Percentiles rank a stretch among this genome's conserved stretches.
Conservation (phyloP, 768 basidiomycete species). For the Daedaleopsis sinensis region DNA sequence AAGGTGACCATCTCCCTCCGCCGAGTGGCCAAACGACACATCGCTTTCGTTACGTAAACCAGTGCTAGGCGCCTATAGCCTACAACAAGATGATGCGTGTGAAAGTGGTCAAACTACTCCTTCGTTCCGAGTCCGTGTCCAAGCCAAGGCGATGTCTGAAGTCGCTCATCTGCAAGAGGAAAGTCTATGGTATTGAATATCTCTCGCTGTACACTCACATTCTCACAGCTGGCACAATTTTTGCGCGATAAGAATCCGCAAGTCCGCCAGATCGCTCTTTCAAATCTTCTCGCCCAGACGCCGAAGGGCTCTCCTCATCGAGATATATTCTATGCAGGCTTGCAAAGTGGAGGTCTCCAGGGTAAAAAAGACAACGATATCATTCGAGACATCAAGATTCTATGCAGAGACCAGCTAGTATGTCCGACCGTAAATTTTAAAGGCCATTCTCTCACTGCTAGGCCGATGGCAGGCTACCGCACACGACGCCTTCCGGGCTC, state of each 20-base stretch:
- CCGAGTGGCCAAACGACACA: slow-evolving; percentile 14
- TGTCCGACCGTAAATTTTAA: slow-evolving; percentile 28
- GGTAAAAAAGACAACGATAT: slow-evolving; percentile 64
- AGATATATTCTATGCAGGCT: slow-evolving; percentile 70
- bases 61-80: slow-evolving; percentile 8
- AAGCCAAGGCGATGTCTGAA: slow-evolving; percentile 33
- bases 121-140: slow-evolving; percentile 6
- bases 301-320: slow-evolving; percentile 70
- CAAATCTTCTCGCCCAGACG: slow-evolving; percentile 82
- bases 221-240: slow-evolving; percentile 74
- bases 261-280: slow-evolving; percentile 84
- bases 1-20: too few relatives aligned
- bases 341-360: slow-evolving; percentile 59
- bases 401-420: slow-evolving; percentile 90
- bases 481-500: slow-evolving; percentile 92
- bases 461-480: slow-evolving; percentile 67
- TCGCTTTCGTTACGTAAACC: slow-evolving; percentile 20
- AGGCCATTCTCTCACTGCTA: neutral
- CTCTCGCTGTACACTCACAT: neutral
- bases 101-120: slow-evolving; percentile 21
- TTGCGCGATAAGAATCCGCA: slow-evolving; percentile 85
- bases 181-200: slow-evolving; percentile 1
- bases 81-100: neutral
- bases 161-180: slow-evolving; percentile 43
- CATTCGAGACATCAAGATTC: slow-evolving; percentile 78